Conservation (phyloP, 352 stramenopile genomes). For the Globisporangium rhizosaccharum region DNA sequence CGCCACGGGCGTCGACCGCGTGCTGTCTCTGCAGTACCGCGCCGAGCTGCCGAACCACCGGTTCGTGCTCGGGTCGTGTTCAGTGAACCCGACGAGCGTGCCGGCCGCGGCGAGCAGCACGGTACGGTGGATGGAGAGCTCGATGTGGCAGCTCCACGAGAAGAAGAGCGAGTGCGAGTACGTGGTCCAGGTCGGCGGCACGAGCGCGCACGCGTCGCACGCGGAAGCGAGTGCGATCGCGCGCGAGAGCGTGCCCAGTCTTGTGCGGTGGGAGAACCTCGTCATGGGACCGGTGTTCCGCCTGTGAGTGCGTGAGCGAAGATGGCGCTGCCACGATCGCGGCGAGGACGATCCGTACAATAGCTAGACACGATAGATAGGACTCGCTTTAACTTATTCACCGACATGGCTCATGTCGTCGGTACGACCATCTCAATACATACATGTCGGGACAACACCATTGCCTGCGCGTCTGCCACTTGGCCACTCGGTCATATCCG, state of each 20-base stretch:
- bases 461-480: no score
- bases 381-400: no score
- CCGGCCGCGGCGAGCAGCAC: constrained; percentile 52
- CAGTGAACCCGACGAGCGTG: constrained; percentile 45
- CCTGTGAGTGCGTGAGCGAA: neutral
- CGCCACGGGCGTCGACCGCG: constrained; percentile 8
- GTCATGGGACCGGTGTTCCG: constrained; percentile 11
- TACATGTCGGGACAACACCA: no score
- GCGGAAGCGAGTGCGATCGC: constrained; percentile 12
- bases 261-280: constrained; percentile 7
- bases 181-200: constrained; percentile 41
- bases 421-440: no score
- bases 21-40: constrained; percentile 10
- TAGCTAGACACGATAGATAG: no score
- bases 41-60: constrained; percentile 28
- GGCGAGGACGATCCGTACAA: no score
- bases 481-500: no score
- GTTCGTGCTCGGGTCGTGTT: constrained; percentile 69
- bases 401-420: no score
- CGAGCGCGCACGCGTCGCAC: constrained; percentile 7
- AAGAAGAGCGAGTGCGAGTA: constrained; percentile 16
- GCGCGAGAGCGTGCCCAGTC: constrained; percentile 3
- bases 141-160: constrained; percentile 41
- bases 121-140: constrained; percentile 79
- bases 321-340: no score